A percentile compares a stretch with the other conserved stretches of the same genome.
phyloP scores from a whole-genome alignment of 768 basidiomycete genomes.

The Cyathus striatus region DNA sequence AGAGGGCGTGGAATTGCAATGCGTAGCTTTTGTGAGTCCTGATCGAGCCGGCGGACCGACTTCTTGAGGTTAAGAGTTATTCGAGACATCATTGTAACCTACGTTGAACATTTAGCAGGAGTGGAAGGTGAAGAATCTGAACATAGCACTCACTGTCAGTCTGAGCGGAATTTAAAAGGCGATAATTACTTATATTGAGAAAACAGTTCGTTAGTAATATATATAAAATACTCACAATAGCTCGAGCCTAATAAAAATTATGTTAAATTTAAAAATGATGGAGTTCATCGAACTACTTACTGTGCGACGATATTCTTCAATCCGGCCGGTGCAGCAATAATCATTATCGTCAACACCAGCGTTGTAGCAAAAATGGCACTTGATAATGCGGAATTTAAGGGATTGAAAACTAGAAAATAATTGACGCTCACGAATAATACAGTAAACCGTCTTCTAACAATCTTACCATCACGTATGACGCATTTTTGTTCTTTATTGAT shows the following conservation, averaged over 20 bases:
- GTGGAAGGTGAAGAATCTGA: conserved; percentile 2
- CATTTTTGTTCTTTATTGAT: conserved; percentile 22
- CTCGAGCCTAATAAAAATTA: not conserved
- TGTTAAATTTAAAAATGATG: not conserved
- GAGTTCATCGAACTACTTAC: conserved; percentile 19
- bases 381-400: not conserved
- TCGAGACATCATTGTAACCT: conserved; percentile 65
- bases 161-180: conserved; percentile 5
- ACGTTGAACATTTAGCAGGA: conserved; percentile 2
- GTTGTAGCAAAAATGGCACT: conserved; percentile 43
- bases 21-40: not conserved
- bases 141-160: conserved; percentile 12
- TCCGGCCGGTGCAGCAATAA: conserved; percentile 35
- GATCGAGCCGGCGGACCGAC: conserved; percentile 13
- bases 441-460: conserved; percentile 41
- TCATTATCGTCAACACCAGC: conserved; percentile 40
- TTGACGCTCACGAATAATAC: conserved; percentile 33
- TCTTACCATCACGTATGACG: conserved; percentile 32
- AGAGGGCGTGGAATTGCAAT: too few species aligned
- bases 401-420: not conserved
- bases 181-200: not conserved
- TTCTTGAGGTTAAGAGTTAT: conserved; percentile 60
- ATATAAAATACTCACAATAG: not conserved
- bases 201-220: not conserved
- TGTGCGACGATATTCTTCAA: conserved; percentile 44